Percentiles rank a stretch among this genome's conserved stretches.
phyloP scores from a whole-genome alignment of 768 basidiomycete genomes.

The Russula abietina region DNA sequence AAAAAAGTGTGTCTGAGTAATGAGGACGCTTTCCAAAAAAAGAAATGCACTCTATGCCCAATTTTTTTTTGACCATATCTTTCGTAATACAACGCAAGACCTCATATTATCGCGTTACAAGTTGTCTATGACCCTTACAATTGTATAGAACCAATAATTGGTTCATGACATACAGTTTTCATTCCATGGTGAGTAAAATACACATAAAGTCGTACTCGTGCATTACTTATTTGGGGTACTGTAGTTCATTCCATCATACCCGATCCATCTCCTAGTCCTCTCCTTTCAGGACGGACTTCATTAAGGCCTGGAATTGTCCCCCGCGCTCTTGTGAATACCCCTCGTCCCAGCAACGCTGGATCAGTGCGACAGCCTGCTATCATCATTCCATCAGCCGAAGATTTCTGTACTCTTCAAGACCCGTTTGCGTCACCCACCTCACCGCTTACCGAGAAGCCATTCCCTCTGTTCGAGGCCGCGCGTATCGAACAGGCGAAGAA shows the following conservation, averaged over 20 bases:
- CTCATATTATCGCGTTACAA: too few relatives aligned
- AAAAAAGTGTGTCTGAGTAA: too few relatives aligned
- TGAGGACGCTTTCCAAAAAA: too few relatives aligned
- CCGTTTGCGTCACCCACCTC: conserved; percentile 19
- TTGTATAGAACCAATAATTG: too few relatives aligned
- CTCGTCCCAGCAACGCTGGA: conserved; percentile 11
- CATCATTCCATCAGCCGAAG: conserved; percentile 4
- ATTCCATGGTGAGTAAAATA: too few relatives aligned
- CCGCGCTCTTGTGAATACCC: background rate
- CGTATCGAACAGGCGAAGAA: conserved; percentile 15
- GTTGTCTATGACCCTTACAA: too few relatives aligned
- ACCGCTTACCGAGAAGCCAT: conserved; percentile 13
- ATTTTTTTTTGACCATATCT: too few relatives aligned
- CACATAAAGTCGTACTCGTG: too few relatives aligned
- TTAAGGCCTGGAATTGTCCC: background rate
- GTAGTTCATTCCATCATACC: conserved; percentile 18
- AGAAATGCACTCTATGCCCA: too few relatives aligned
- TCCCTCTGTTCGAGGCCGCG: conserved; percentile 15
- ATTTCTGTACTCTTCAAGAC: conserved; percentile 18
- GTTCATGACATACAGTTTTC: too few relatives aligned
- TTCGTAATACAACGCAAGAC: too few relatives aligned
- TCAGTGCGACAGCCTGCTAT: background rate
- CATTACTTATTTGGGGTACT: too few relatives aligned
- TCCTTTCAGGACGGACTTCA: background rate
- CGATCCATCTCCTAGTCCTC: conserved; percentile 3